Evolutionary conservation across 371 early-diverging fungal species (phyloP).

Genomic region (Lichtheimia ramosa): DNA sequence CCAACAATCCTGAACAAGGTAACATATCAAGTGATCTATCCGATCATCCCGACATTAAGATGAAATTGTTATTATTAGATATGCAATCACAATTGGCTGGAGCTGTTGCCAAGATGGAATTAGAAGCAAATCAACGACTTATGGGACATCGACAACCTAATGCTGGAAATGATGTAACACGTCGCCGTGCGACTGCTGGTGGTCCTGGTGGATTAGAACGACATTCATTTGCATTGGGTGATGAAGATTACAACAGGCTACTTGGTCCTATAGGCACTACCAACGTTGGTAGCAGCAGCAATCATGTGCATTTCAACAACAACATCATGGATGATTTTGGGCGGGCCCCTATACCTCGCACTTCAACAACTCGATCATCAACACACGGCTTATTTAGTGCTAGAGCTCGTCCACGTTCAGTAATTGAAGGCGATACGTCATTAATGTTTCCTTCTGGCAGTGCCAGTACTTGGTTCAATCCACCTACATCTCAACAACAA

Average conservation of each 20-base stretch:
- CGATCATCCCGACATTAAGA: not conserved
- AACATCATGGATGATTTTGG: conserved; percentile 17
- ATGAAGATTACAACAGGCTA: conserved; percentile 55
- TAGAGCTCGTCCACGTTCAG: conserved; percentile 42
- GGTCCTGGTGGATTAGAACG: conserved; percentile 56
- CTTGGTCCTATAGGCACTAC: conserved; percentile 27
- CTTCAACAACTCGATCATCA: conserved; percentile 7
- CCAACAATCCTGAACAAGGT: conserved; percentile 66
- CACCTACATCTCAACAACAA: conserved; percentile 8
- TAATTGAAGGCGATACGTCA: conserved; percentile 46
- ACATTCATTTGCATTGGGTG: conserved; percentile 72
- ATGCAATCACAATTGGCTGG: conserved; percentile 60
- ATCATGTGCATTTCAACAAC: conserved; percentile 6
- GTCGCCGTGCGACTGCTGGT: not conserved
- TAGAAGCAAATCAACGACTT: conserved; percentile 61
- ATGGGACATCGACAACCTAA: conserved; percentile 52
- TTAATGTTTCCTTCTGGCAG: conserved; percentile 22
- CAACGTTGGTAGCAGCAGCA: conserved; percentile 1
- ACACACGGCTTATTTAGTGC: conserved; percentile 7
- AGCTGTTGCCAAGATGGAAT: conserved; percentile 63
- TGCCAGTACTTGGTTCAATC: conserved; percentile 31
- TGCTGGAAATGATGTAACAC: conserved; percentile 6
- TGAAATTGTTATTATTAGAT: conserved; percentile 18
- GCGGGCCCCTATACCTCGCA: conserved; percentile 9
- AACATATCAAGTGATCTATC: not conserved